These are phyloP conservation scores for Neurospora sp. DNA, from an alignment of 495 filamentous ascomycete species.

Conservation along the genomic window DNA sequence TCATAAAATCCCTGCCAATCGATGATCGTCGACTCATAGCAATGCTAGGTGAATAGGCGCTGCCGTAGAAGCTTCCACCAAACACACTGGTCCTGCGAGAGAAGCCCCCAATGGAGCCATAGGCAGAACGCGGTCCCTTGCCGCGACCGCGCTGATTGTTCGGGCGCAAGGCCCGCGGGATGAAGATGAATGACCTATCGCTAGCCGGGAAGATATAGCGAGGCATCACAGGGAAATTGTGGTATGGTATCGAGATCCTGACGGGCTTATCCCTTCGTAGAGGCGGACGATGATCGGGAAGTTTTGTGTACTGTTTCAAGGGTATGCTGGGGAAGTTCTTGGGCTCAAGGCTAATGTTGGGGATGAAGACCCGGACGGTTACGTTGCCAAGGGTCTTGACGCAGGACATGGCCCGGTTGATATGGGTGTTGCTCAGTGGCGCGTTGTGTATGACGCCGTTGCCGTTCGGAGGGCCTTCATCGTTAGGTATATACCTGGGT, in stretches of 20 bases:
- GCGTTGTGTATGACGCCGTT: slow-evolving; percentile 37
- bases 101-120: slow-evolving; percentile 56
- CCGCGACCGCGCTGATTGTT: slow-evolving; percentile 77
- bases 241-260: slow-evolving; percentile 77
- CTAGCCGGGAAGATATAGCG: slow-evolving; percentile 84
- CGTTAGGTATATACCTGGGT: slow-evolving; percentile 23
- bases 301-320: slow-evolving; percentile 77
- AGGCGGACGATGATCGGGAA: slow-evolving; percentile 90
- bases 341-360: slow-evolving; percentile 63
- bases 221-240: slow-evolving; percentile 41
- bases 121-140: slow-evolving; percentile 52
- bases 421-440: slow-evolving; percentile 26
- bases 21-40: slow-evolving; percentile 90
- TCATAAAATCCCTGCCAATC: slow-evolving; percentile 61
- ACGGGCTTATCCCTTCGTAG: slow-evolving; percentile 95
- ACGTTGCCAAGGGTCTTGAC: slow-evolving; percentile 62
- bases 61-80: slow-evolving; percentile 72
- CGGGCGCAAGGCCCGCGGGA: slow-evolving; percentile 83
- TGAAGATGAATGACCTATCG: slow-evolving; percentile 96
- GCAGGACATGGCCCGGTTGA: slow-evolving; percentile 51
- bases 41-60: slow-evolving; percentile 79
- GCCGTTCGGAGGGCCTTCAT: slow-evolving; percentile 35
- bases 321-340: slow-evolving; percentile 61
- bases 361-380: slow-evolving; percentile 63
- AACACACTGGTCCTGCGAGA: slow-evolving; percentile 60